phyloP scores from a whole-genome alignment of 2,329 filamentous ascomycete species.

The Seiridium unicorne region DNA sequence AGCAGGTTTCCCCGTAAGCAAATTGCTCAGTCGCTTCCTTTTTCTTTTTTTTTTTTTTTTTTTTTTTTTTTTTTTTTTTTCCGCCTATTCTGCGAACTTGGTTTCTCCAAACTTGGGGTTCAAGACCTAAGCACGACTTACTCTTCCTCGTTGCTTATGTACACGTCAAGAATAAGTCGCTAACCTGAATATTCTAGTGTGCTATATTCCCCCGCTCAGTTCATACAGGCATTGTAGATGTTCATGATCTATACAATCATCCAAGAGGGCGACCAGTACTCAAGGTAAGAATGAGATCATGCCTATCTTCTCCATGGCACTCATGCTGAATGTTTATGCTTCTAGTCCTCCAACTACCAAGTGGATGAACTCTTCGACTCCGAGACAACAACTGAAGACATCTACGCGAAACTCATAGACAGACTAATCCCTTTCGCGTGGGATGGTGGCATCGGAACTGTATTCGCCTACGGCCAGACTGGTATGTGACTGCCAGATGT shows the following conservation, averaged over 20 bases:
- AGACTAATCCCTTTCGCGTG: slow-evolving; percentile 43
- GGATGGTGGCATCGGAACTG: slow-evolving; percentile 45
- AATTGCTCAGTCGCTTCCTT: no score
- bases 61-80: no score
- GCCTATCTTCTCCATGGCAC: slow-evolving; percentile 8
- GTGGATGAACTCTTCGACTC: slow-evolving; percentile 35
- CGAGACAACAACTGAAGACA: slow-evolving; percentile 31
- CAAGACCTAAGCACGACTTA: no score
- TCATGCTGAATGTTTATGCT: no score
- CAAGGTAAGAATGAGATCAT: slow-evolving; percentile 6
- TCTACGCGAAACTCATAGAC: slow-evolving; percentile 39
- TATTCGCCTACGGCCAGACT: slow-evolving; percentile 45
- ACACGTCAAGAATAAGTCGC: no score
- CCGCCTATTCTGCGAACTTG: no score
- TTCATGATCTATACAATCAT: slow-evolving; percentile 35
- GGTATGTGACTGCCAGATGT: no score
- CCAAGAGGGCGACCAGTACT: slow-evolving; percentile 29
- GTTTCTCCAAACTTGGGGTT: no score
- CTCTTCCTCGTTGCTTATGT: no score
- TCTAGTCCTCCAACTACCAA: slow-evolving; percentile 29
- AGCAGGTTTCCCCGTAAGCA: no score
- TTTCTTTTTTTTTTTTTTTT: no score
- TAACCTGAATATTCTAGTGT: slow-evolving; percentile 18
- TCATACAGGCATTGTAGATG: slow-evolving; percentile 25
- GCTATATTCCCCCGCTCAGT: slow-evolving; percentile 23